phyloP scores from a whole-genome alignment of 805 yeast genomes.

The Cyberlindnera misumaiensis region DNA sequence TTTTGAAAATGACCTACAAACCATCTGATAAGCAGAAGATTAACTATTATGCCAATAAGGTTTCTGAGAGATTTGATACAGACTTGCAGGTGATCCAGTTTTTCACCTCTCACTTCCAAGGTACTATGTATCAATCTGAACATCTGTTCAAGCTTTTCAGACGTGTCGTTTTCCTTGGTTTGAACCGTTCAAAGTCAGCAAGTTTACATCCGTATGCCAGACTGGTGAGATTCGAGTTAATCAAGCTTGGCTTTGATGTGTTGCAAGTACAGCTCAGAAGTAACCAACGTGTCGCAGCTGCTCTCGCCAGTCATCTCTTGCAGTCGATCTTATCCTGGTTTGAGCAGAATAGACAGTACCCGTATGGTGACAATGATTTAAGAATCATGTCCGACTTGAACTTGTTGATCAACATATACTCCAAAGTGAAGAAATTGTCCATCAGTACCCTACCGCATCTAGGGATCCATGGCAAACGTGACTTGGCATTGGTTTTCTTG shows the following conservation, averaged over 20 bases:
- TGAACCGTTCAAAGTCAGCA: conserved; percentile 46
- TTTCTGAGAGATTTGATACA: conserved; percentile 49
- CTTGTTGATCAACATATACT: conserved; percentile 44
- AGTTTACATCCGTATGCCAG: conserved; percentile 83
- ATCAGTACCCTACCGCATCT: conserved; percentile 12
- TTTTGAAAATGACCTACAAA: conserved; percentile 75
- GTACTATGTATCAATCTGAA: conserved; percentile 64
- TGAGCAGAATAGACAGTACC: conserved; percentile 51
- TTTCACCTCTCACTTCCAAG: conserved; percentile 72
- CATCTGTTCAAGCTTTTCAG: conserved; percentile 67
- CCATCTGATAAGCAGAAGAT: conserved; percentile 68
- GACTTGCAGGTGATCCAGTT: conserved; percentile 64
- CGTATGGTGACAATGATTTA: conserved; percentile 78
- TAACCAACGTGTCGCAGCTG: conserved; percentile 35
- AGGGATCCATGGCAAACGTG: conserved; percentile 38
- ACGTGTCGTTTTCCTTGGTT: conserved; percentile 47
- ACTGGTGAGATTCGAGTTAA: conserved; percentile 63
- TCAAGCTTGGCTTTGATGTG: conserved; percentile 61
- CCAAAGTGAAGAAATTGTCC: conserved; percentile 13
- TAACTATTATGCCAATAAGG: conserved; percentile 42
- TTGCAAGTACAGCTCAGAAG: conserved; percentile 48
- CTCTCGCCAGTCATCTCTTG: conserved; percentile 42
- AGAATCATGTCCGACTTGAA: conserved; percentile 64
- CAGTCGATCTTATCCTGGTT: conserved; percentile 81
- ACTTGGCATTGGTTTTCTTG: conserved; percentile 54